These are phyloP conservation scores for Fraxinus anomala DNA, from an alignment of 257 asterid genomes.

Conservation along the genomic window DNA sequence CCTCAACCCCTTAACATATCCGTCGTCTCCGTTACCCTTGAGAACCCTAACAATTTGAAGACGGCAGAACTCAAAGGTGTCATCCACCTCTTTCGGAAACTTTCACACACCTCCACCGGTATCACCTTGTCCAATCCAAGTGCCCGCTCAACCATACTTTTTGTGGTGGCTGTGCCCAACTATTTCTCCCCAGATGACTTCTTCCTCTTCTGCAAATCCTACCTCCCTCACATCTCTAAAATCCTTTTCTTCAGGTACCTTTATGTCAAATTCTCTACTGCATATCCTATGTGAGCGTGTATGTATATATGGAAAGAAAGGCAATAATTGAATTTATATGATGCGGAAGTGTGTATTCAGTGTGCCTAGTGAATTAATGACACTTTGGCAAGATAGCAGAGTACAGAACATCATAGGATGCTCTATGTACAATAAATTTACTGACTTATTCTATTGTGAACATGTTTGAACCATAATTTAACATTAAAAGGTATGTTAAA, in stretches of 20 bases:
- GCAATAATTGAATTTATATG: neutral
- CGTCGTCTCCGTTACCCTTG: slow-evolving; percentile 30
- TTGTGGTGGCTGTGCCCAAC: slow-evolving; percentile 83
- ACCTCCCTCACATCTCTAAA: slow-evolving; percentile 52
- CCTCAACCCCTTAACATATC: slow-evolving; percentile 59
- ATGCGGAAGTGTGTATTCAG: neutral
- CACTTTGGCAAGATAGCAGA: neutral
- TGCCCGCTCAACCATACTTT: slow-evolving; percentile 58
- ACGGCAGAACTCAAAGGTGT: slow-evolving; percentile 74
- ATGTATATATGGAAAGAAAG: neutral
- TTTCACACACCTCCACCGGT: slow-evolving; percentile 47
- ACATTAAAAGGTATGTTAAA: neutral
- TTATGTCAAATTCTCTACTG: neutral
- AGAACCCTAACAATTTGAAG: slow-evolving; percentile 26
- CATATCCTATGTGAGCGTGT: neutral
- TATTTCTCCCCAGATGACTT: slow-evolving; percentile 72
- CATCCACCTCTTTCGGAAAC: slow-evolving; percentile 82
- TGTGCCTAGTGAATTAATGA: neutral
- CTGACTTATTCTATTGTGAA: neutral
- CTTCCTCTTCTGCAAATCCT: slow-evolving; percentile 68
- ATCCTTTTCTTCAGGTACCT: slow-evolving; percentile 66
- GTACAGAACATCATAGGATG: neutral
- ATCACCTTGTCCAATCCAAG: slow-evolving; percentile 45
- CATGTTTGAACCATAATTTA: neutral
- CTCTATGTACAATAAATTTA: too few species aligned